Conservation (phyloP, 73 alveolate genomes). For the Paramecium biaurelia region DNA sequence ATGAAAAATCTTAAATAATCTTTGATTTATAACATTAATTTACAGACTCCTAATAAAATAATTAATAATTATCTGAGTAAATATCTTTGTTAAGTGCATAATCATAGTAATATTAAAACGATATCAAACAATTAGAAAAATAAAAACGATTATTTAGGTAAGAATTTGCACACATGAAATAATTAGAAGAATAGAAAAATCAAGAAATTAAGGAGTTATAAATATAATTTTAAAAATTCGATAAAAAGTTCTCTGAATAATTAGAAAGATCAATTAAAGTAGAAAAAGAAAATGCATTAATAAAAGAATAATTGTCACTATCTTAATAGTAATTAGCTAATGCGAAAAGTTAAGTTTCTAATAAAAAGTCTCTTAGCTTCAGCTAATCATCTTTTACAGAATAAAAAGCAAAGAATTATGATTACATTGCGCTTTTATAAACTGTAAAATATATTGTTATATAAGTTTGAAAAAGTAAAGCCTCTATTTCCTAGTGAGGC, state of each 20-base stretch:
- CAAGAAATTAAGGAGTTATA: not conserved
- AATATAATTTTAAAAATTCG: not conserved
- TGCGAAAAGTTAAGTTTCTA: not conserved
- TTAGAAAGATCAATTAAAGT: not conserved
- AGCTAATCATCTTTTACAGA: not conserved
- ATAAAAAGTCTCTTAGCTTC: not conserved
- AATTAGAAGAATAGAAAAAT: not conserved
- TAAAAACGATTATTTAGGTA: not conserved
- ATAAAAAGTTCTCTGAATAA: not conserved
- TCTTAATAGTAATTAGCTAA: not conserved
- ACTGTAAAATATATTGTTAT: not conserved
- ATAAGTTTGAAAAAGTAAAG: conserved; percentile 29
- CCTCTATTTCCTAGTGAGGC: not conserved
- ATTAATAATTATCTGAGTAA: not conserved
- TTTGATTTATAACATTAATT: conserved; percentile 6
- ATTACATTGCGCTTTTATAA: not conserved
- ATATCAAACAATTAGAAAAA: not conserved
- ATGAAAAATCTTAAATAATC: conserved; percentile 17
- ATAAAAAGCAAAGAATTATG: not conserved
- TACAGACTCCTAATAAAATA: not conserved
- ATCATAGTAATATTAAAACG: not conserved
- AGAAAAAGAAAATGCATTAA: not conserved
- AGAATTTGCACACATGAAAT: not conserved
- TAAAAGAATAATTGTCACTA: not conserved
- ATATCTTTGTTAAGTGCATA: not conserved